phyloP scores from a whole-genome alignment of 768 basidiomycete genomes.

The Xerocomellus amylosporus region DNA sequence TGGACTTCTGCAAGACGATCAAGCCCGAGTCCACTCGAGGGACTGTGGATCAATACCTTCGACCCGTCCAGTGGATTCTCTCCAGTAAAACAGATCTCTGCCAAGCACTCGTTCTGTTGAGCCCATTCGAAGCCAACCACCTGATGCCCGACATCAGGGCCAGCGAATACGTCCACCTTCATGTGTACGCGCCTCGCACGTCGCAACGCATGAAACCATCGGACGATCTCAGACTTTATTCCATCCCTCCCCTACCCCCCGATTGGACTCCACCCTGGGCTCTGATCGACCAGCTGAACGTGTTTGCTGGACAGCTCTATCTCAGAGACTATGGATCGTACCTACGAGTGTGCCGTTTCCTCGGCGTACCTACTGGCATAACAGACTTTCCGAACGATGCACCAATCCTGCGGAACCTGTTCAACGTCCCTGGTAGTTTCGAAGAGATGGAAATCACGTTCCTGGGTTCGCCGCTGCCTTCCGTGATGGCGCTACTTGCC shows the following conservation, averaged over 20 bases:
- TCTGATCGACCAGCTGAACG: conserved; percentile 7
- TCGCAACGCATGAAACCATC: conserved; percentile 32
- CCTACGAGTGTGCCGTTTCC: conserved; percentile 19
- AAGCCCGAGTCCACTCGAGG: not conserved
- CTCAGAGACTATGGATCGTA: conserved; percentile 24
- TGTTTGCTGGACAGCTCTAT: conserved; percentile 5
- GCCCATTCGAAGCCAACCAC: conserved; percentile 35
- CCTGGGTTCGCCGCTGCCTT: not conserved
- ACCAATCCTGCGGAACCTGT: not conserved
- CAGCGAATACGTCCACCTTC: conserved; percentile 35
- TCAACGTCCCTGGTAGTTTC: not conserved
- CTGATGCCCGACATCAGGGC: conserved; percentile 38
- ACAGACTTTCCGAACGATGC: not conserved
- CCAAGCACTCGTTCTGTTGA: not conserved
- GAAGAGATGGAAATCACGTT: not conserved
- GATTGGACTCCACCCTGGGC: not conserved
- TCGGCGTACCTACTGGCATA: conserved; percentile 8
- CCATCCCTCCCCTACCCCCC: conserved; percentile 1
- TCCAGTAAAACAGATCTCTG: not conserved
- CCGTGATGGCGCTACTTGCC: not conserved
- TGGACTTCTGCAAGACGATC: conserved; percentile 10
- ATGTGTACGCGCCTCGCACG: conserved; percentile 40
- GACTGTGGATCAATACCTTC: conserved; percentile 11
- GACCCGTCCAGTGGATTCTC: conserved; percentile 26
- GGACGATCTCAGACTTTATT: conserved; percentile 28